Evolutionary conservation across 768 basidiomycete species (phyloP).

Genomic region (Suillus placidus): DNA sequence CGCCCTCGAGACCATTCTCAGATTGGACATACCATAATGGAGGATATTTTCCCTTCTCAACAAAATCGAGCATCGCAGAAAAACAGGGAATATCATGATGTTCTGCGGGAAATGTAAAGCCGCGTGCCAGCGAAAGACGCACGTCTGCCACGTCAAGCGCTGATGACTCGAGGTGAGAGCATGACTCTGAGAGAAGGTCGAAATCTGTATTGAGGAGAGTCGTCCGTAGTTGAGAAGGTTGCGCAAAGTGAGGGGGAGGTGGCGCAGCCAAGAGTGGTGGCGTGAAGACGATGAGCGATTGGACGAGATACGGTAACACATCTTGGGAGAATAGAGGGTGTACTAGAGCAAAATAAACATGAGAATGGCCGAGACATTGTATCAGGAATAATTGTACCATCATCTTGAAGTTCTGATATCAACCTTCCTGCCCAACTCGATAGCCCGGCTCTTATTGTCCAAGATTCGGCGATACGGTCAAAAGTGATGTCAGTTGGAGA

Average conservation of each 20-base stretch:
- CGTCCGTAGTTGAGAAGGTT: constrained; percentile 43
- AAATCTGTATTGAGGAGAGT: constrained; percentile 65
- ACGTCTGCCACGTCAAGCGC: constrained; percentile 79
- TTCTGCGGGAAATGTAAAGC: constrained; percentile 59
- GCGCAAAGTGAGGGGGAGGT: constrained; percentile 41
- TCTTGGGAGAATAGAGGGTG: constrained; percentile 63
- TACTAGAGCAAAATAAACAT: constrained; percentile 35
- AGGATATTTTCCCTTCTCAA: constrained; percentile 72
- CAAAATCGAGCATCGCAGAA: constrained; percentile 66
- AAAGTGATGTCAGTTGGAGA: constrained; percentile 22
- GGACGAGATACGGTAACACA: constrained; percentile 63
- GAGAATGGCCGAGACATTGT: not conserved
- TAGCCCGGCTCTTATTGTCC: constrained; percentile 65
- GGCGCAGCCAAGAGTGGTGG: constrained; percentile 49
- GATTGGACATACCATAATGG: constrained; percentile 57
- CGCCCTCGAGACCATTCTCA: constrained; percentile 34
- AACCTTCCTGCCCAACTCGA: constrained; percentile 80
- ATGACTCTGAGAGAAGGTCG: constrained; percentile 72
- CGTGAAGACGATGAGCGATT: constrained; percentile 61
- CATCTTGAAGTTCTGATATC: constrained; percentile 73
- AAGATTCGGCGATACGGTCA: constrained; percentile 50
- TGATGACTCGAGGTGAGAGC: constrained; percentile 75
- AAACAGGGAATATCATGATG: constrained; percentile 62
- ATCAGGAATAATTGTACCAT: constrained; percentile 43
- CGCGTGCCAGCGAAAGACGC: constrained; percentile 69